Percentiles rank a stretch among this genome's conserved stretches.
Evolutionary conservation across 1,284 basidiomycete species (phyloP).

Genomic region (Flammula alnicola): DNA sequence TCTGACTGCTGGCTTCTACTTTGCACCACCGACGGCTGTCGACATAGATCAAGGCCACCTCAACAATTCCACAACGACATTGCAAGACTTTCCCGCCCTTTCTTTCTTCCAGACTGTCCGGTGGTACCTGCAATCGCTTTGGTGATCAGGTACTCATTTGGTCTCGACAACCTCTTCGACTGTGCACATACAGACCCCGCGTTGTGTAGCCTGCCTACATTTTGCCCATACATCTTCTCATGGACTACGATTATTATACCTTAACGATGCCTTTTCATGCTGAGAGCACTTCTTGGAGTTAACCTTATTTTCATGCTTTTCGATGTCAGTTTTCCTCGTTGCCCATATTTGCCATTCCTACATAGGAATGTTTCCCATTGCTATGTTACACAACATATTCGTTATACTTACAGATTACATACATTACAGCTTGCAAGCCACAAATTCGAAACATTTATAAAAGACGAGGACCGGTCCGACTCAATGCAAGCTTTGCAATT

Average conservation of each 20-base stretch:
- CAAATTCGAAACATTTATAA: slow-evolving; percentile 12
- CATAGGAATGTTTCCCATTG: neutral
- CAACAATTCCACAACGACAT: slow-evolving; percentile 4
- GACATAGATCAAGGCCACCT: slow-evolving; percentile 41
- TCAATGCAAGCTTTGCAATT: slow-evolving; percentile 68
- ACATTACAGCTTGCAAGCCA: slow-evolving; percentile 3
- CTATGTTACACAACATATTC: neutral
- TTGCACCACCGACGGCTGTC: slow-evolving; percentile 54
- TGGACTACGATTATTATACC: slow-evolving; percentile 1
- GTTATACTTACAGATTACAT: slow-evolving; percentile 12
- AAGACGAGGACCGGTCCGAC: slow-evolving; percentile 7
- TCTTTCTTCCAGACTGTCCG: slow-evolving; percentile 39
- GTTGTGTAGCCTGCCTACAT: too few species aligned
- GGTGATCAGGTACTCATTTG: slow-evolving; percentile 19
- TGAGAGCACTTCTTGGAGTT: slow-evolving; percentile 1
- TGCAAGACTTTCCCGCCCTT: slow-evolving; percentile 39
- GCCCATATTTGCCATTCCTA: neutral
- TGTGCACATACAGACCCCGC: too few species aligned
- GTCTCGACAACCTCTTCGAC: neutral
- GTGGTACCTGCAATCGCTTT: slow-evolving; percentile 40
- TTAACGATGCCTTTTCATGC: neutral
- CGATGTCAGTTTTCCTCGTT: neutral
- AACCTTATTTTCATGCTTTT: slow-evolving; percentile 15
- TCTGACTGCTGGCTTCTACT: slow-evolving; percentile 81
- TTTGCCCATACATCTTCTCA: too few species aligned